phyloP scores from a whole-genome alignment of 306 rosid genomes.

The Adenanthera pavonina region DNA sequence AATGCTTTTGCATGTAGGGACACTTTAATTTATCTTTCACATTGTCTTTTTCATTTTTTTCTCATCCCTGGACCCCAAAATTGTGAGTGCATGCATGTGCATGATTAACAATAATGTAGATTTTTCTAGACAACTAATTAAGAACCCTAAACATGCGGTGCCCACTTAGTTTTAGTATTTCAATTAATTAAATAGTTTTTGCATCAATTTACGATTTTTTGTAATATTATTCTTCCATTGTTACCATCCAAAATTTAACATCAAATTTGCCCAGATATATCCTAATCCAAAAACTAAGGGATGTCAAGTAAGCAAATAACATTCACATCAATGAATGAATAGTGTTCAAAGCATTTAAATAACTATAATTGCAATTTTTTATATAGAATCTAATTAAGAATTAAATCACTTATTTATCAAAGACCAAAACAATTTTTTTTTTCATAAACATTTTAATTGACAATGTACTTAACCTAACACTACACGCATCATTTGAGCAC shows the following conservation, averaged over 20 bases:
- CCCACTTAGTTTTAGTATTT: too few relatives aligned
- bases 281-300: too few relatives aligned
- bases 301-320: too few relatives aligned
- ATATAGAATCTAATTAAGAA: too few relatives aligned
- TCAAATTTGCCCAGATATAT: too few relatives aligned
- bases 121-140: background rate
- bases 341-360: background rate
- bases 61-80: background rate
- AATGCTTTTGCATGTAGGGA: constrained; percentile 14
- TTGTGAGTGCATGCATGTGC: background rate
- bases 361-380: too few relatives aligned
- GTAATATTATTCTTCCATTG: too few relatives aligned
- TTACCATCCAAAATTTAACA: too few relatives aligned
- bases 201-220: too few relatives aligned
- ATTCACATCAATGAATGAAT: background rate
- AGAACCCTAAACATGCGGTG: too few relatives aligned
- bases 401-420: background rate
- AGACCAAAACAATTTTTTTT: background rate
- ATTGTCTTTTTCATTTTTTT: background rate
- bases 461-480: background rate
- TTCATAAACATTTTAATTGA: too few relatives aligned
- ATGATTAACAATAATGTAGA: background rate
- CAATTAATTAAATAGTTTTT: too few relatives aligned
- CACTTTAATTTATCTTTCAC: constrained; percentile 14
- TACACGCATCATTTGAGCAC: background rate